Base-by-base conservation (phyloP, 768 basidiomycete genomes). In the Tylopilus balloui region DNA sequence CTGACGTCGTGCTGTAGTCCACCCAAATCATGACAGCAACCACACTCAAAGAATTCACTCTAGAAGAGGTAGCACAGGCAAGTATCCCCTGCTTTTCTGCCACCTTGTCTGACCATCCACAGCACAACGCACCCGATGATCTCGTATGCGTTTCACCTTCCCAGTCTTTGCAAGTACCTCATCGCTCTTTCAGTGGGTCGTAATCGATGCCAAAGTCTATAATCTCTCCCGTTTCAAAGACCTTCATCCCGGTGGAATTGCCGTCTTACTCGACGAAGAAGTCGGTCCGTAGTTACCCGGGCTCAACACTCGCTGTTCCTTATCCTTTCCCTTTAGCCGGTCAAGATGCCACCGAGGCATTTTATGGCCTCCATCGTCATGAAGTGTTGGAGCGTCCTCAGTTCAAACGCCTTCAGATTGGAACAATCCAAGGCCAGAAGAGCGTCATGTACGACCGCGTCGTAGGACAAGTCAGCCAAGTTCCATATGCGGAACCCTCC, bases 401-500 rank as follows among this genome's bases (percentile, higher is more conserved):
- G 48, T 91, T 84, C 58, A 68, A 75, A 44, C 80, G 88, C 2
- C 75, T 93, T 12, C 77, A 81, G 51, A 80, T 94, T 48, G 92
- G 92, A n/a, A 71, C 67, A 12, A 73, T 94, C 48, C 71, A 76
- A 42, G 89, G 81, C 39, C 76, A 87, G 70, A 66, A 77, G 58
- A 74, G 75, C 19, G 63, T 73, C 49, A 78, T 91, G 38, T 61
- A 72, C 42, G 64, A 72, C 24, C 76, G 72, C 17, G 64, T 69
- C 15, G 60, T 69, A 6, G 92, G 89, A 14, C 77, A 75, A 45
- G 57, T 88, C 42, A 88, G 86, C 54, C 70, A 72, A 34, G 84
- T 95, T 1, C 93, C 94, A 0, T 95, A 93, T 66, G 90, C 82
- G 0, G 93, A 96, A 63, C 88, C 93, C 4, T 84, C 81, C 3